Conservation (phyloP, 148 eudicot genomes). For the Persicaria tinctoria region DNA sequence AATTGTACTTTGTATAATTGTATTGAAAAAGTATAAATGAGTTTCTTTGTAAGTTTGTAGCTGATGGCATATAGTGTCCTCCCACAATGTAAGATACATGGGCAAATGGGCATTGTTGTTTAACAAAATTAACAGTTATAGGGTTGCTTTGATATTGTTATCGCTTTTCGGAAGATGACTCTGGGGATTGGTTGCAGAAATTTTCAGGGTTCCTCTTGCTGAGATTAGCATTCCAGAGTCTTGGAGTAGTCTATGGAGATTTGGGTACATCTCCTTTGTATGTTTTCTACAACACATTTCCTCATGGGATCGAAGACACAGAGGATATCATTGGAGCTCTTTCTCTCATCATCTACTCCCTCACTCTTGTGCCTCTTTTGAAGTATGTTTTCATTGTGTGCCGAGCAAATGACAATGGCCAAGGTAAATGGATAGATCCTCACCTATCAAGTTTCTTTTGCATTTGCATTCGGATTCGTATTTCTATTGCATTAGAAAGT, state of each 20-base stretch:
- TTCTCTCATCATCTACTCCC: conserved; percentile 29
- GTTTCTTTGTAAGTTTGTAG: background rate
- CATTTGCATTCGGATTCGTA: background rate
- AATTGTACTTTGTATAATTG: no score
- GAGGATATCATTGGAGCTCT: conserved; percentile 96
- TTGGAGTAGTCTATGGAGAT: conserved; percentile 98
- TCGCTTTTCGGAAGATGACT: background rate
- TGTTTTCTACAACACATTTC: conserved; percentile 96
- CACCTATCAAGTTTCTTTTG: background rate
- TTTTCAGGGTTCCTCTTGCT: conserved; percentile 67
- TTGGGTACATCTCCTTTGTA: conserved; percentile 98
- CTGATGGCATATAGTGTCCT: background rate
- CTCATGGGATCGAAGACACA: conserved; percentile 51
- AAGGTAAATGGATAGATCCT: conserved; percentile 8
- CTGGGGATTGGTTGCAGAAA: conserved; percentile 48
- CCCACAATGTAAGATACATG: background rate
- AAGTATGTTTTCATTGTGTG: conserved; percentile 16
- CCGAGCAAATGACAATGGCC: conserved; percentile 15
- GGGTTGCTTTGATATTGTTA: background rate
- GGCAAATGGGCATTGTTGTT: no score
- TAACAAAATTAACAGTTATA: no score
- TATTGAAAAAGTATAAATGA: no score
- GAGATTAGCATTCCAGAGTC: conserved; percentile 87
- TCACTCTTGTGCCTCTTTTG: conserved; percentile 15
- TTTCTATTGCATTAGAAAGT: background rate